phyloP scores from a whole-genome alignment of 129 eudicot species.

The Flaveria trinervia region DNA sequence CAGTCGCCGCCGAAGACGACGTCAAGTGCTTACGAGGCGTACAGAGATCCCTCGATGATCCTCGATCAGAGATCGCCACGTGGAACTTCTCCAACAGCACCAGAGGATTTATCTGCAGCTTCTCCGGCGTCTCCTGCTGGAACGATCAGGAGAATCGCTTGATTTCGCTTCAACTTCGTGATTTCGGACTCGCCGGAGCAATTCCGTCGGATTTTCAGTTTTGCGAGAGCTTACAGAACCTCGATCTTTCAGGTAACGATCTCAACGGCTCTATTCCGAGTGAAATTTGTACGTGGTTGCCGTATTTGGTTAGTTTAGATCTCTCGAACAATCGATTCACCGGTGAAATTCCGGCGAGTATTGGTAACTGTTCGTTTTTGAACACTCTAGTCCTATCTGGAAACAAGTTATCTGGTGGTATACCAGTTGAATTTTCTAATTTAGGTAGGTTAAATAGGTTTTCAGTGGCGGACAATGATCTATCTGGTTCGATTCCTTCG shows the following conservation, averaged over 20 bases:
- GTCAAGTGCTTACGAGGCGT: conserved; percentile 59
- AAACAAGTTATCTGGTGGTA: conserved; percentile 59
- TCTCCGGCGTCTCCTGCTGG: conserved; percentile 78
- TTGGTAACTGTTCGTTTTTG: conserved; percentile 57
- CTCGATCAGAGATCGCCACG: conserved; percentile 25
- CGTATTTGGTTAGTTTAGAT: conserved; percentile 62
- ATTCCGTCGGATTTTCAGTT: conserved; percentile 46
- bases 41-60: conserved; percentile 42
- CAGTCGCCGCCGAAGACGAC: conserved; percentile 55
- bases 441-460: conserved; percentile 54
- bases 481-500: conserved; percentile 59
- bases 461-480: conserved; percentile 60
- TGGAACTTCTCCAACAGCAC: conserved; percentile 62
- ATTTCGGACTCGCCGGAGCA: conserved; percentile 46
- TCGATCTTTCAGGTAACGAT: conserved; percentile 60
- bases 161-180: conserved; percentile 49
- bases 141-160: conserved; percentile 71
- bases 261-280: conserved; percentile 63
- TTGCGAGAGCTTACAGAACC: conserved; percentile 65
- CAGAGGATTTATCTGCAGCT: conserved; percentile 59
- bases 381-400: conserved; percentile 47
- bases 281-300: conserved; percentile 63
- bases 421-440: conserved; percentile 51
- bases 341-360: conserved; percentile 57
- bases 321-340: conserved; percentile 54